Conservation (phyloP, 2,329 filamentous ascomycete species). For the Ceratocystis cubensis region DNA sequence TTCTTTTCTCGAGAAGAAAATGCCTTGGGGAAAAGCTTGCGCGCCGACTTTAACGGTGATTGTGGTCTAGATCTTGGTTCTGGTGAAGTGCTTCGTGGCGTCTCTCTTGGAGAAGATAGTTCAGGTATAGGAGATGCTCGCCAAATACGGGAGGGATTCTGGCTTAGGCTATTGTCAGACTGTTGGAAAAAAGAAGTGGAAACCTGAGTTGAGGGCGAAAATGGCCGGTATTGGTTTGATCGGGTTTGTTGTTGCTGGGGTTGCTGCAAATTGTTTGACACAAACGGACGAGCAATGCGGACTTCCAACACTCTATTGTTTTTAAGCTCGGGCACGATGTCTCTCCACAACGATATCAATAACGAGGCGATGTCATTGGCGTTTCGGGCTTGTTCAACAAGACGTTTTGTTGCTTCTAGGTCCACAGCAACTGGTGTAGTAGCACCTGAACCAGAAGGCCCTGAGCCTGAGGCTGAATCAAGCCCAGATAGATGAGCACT, state of each 20-base stretch:
- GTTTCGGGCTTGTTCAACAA: conserved; percentile 44
- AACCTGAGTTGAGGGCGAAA: background rate
- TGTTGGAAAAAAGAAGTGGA: background rate
- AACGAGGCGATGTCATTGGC: conserved; percentile 51
- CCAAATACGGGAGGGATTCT: background rate
- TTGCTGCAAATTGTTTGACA: background rate
- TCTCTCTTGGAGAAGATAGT: background rate
- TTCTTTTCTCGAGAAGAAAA: background rate
- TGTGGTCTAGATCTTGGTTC: background rate
- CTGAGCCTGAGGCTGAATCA: background rate
- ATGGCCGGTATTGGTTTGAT: background rate
- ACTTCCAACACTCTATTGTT: conserved; percentile 14
- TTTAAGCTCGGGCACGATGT: conserved; percentile 26
- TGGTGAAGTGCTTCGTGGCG: background rate
- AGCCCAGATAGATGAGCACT: background rate
- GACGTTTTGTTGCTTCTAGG: conserved; percentile 14
- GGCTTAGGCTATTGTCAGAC: background rate
- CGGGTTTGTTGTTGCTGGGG: background rate
- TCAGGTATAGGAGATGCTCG: conserved; percentile 9
- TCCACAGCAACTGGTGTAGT: background rate
- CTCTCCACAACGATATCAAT: conserved; percentile 53
- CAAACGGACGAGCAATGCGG: conserved; percentile 13
- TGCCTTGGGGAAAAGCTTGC: conserved; percentile 4
- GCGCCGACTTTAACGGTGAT: conserved; percentile 5
- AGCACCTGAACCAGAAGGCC: background rate